phyloP scores from a whole-genome alignment of 352 stramenopile genomes.

The Peronospora farinosa region DNA sequence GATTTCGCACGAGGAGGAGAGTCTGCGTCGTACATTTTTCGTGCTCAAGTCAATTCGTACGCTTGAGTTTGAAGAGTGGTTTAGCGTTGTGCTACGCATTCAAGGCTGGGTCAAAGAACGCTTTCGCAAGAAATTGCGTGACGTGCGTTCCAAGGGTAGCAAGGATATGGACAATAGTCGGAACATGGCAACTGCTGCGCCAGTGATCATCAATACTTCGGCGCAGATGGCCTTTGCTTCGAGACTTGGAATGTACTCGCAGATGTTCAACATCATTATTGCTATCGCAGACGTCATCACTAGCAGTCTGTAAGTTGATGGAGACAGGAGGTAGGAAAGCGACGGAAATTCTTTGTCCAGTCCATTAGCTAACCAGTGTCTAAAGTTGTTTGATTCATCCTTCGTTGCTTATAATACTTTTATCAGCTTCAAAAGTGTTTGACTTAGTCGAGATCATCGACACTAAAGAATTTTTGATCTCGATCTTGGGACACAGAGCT shows the following conservation, averaged over 20 bases:
- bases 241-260: slow-evolving; percentile 72
- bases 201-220: slow-evolving; percentile 57
- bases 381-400: slow-evolving; percentile 5
- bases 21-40: slow-evolving; percentile 69
- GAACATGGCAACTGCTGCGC: slow-evolving; percentile 12
- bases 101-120: slow-evolving; percentile 66
- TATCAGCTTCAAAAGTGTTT: neutral
- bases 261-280: slow-evolving; percentile 76
- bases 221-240: slow-evolving; percentile 67
- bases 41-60: slow-evolving; percentile 77
- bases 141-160: slow-evolving; percentile 48
- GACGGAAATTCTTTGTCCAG: neutral
- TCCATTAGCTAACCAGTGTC: no score
- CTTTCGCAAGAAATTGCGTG: slow-evolving; percentile 49
- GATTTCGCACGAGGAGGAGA: slow-evolving; percentile 81
- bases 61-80: slow-evolving; percentile 80
- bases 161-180: slow-evolving; percentile 27
- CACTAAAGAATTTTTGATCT: slow-evolving; percentile 40
- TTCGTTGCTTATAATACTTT: neutral
- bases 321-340: neutral
- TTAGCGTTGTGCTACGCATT: slow-evolving; percentile 62
- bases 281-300: slow-evolving; percentile 65
- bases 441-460: slow-evolving; percentile 50
- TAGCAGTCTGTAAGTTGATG: slow-evolving; percentile 24
- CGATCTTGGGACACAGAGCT: slow-evolving; percentile 1